Evolutionary conservation across 2,329 filamentous ascomycete genomes (phyloP), one percentile per base, ranked within the genome.

Genomic region (Lasiodiplodia gonubiensis): DNA sequence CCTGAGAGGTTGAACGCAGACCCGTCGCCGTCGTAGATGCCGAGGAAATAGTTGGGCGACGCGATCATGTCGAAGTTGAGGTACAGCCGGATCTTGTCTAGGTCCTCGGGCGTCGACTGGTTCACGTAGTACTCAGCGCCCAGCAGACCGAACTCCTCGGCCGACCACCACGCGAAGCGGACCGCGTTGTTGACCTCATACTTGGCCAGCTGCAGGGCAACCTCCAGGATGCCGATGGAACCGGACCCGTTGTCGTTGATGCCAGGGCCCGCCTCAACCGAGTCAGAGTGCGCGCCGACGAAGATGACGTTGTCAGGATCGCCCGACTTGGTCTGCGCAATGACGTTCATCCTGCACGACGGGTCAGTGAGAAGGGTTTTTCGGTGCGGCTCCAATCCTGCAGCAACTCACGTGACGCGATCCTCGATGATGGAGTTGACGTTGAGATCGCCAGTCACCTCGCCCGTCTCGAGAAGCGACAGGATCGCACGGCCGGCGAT

Each of bases 231-330:
- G 27, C 83, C 84, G 69, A 88, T 84, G 39, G 85, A 88, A 65
- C 91, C 91, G 3, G 88, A 89, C 53, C 91, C 91, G 73, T 93
- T 90, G 72, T 93, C 91, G 76, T 93, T 93, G 83, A 93, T 92
- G 23, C 91, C 91, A 1, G 88, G 88, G 0, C 88, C 88, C 4
- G 82, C 84, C 30, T 82, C 80, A 21, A 90, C 88, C 7, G 85
- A 87, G 77, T 90, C 88, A n/a, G 83, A 84, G 76, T 90, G 88
- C 2, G 83, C 87, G 54, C 87, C 87, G 16, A 89, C 76, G 60
- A 86, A 83, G 54, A 90, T 80, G 39, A 86, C 80, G 72, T 89
- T 88, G 70, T 86, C 77, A n/a, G 85, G 83, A 74, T 89, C 85
- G 52, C 88, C 88, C 12, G 77, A 78, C 69, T 83, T 85, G 12